Base-by-base conservation (phyloP, 1,284 basidiomycete genomes). In the Gymnopus androsaceus region DNA sequence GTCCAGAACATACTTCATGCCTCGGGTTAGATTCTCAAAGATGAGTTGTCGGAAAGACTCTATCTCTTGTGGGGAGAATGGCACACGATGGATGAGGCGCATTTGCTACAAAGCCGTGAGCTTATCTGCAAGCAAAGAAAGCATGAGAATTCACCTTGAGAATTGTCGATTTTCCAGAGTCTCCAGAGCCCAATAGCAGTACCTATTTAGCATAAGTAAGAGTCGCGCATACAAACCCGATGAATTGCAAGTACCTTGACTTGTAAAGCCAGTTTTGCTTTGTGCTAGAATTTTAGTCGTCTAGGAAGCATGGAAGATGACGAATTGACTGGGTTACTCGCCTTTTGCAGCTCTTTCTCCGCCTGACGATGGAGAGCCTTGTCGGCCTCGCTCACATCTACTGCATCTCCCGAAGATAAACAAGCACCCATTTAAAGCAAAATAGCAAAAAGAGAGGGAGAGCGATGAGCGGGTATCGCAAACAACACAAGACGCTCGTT, bases 131-230 rank as follows among this genome's bases (percentile, higher is more conserved):
- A 23, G 28, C 6, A 23, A n/a, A n/a, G 2, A 6, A 12, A 44
- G 45, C 9, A 45, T 25, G n/a, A 61, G 74, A 42, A 63, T 75
- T 38, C 55, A 88, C 89, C 78, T 94, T 94, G 68, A 95, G 81
- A 63, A 95, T 81, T 4, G 95, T 97, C 11, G 91, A 94, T 73
- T 98, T 98, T 42, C 95, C 95, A 30, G 89, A 92, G 68, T 96
- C 95, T 34, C 95, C 95, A 41, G 95, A 95, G 34, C 95, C 95
- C 28, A 97, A 80, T 23, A 98, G 79, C 52, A 97, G 78, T n/a
- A 91, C 88, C 88, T 90, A 41, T 21, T 23, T n/a, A n/a, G 17
- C 3, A 41, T 14, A 27, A 27, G 15, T 51, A 50, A 58, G 53
- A 53, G 41, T 44, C 14, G 57, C 28, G 46, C 15, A 19, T 28